These are phyloP conservation scores for Glycine soja DNA, from an alignment of 306 rosid species.

Conservation along the genomic window DNA sequence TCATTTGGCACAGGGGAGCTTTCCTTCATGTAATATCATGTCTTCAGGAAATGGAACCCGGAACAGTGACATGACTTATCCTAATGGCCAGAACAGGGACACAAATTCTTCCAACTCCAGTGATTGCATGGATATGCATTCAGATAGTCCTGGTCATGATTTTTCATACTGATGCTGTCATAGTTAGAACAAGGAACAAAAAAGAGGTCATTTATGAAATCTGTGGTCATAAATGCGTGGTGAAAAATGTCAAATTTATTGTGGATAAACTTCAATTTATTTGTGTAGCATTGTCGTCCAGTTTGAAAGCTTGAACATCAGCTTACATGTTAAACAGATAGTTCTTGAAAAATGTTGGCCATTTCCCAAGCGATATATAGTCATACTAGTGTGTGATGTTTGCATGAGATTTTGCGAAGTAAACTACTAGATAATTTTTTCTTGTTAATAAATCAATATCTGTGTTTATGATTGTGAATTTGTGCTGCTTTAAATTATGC, in stretches of 20 bases:
- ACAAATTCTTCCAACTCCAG: conserved; percentile 59
- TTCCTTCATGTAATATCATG: conserved; percentile 51
- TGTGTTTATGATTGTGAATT: not conserved
- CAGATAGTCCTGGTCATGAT: conserved; percentile 68
- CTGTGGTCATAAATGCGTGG: conserved; percentile 1
- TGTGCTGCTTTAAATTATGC: no score
- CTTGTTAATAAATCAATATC: no score
- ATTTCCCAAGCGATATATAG: not conserved
- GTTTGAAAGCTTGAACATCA: conserved; percentile 46
- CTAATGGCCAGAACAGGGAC: conserved; percentile 60
- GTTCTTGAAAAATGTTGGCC: conserved; percentile 36
- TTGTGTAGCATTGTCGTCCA: conserved; percentile 41
- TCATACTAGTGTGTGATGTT: conserved; percentile 36
- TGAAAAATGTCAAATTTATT: conserved; percentile 40
- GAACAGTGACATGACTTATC: conserved; percentile 50
- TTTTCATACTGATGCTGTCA: conserved; percentile 57
- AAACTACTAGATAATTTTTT: no score
- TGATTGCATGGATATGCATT: conserved; percentile 79
- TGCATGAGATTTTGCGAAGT: not conserved
- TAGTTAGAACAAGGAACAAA: conserved; percentile 42
- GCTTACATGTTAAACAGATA: conserved; percentile 34
- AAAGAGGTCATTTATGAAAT: conserved; percentile 40
- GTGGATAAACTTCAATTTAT: conserved; percentile 43
- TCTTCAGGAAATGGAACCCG: conserved; percentile 61
- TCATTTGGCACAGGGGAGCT: conserved; percentile 65